Base-by-base conservation (phyloP, 2,329 filamentous ascomycete genomes). In the Paecilomyces sp. region DNA sequence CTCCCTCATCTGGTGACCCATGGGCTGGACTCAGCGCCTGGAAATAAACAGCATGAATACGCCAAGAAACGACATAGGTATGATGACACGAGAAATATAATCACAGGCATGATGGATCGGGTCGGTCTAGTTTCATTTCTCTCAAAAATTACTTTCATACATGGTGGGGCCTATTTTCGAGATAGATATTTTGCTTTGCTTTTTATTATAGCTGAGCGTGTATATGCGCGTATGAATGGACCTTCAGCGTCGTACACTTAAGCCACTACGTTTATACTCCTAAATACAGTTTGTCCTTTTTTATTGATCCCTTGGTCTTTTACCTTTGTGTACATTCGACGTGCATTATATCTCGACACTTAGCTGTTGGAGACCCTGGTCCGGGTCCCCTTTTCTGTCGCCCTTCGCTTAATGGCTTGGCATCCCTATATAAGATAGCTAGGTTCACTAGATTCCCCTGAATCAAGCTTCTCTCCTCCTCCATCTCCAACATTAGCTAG, bases 21-120 rank as follows among this genome's bases (percentile, higher is more conserved):
- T 91, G 87, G 87, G 86, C 87, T 15, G 88, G 87, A 3, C 72
- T 91, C 65, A 88, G 83, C 75, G 83, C 82, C 54, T 90, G 87
- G 87, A 88, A 88, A 71, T 89, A 9, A 63, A 71, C 59, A 34
- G 13, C 24, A 56, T 51, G 41, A 2, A 51, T 8, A 51, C 9
- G 22, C 15, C 9, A 11, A 51, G 22, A 12, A 12, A 51, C 9
- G 15, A 51, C 7, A 5, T 6, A 24, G 5, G n/a, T 51, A n/a
- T 51, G 41, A 53, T 53, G 28, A 13, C 28, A 53, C 22, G 24
- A 53, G 22, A 15, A 18, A 8, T 5, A 22, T 47, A 47, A 22
- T 47, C 15, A 47, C n/a, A n/a, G 15, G 18, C 3, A 47, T 18
- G n/a, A 47, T 47, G 36, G 22, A 47, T 8, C 8, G 36, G 36